These are phyloP conservation scores for Kwoniella europaea DNA, from an alignment of 768 basidiomycete species.

Conservation along the genomic window DNA sequence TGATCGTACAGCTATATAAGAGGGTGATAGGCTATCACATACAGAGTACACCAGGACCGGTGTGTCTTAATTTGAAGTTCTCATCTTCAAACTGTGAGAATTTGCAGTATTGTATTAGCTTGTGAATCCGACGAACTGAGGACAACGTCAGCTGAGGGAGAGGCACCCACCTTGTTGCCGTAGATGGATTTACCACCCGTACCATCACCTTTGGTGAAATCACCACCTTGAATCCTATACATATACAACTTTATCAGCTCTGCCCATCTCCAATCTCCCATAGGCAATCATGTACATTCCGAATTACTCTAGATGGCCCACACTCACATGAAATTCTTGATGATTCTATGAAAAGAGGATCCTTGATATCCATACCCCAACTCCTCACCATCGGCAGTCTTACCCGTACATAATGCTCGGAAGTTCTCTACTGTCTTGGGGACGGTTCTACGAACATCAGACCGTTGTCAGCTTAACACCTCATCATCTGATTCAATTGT, in stretches of 20 bases:
- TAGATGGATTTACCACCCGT: slow-evolving; percentile 55
- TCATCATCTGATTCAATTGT: not conserved
- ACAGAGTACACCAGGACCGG: slow-evolving; percentile 68
- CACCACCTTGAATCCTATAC: slow-evolving; percentile 81
- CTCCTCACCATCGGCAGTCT: slow-evolving; percentile 74
- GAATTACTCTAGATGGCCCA: too few relatives aligned
- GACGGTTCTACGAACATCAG: slow-evolving; percentile 68
- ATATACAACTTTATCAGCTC: not conserved
- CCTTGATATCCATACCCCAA: slow-evolving; percentile 92
- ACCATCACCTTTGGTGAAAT: slow-evolving; percentile 69
- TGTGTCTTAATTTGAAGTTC: slow-evolving; percentile 98
- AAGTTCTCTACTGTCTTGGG: slow-evolving; percentile 97
- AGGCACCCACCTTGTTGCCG: slow-evolving; percentile 58
- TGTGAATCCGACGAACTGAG: not conserved
- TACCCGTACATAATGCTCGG: slow-evolving; percentile 85
- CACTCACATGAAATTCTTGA: slow-evolving; percentile 81
- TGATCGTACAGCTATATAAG: not conserved
- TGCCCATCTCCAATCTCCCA: not conserved
- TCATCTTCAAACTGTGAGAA: slow-evolving; percentile 78
- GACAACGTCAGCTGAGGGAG: not conserved
- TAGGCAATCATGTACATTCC: too few relatives aligned
- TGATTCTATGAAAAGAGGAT: slow-evolving; percentile 94
- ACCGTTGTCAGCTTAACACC: not conserved
- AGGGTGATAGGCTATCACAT: slow-evolving; percentile 2
- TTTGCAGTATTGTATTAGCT: not conserved